These are phyloP conservation scores for Suillus luteus DNA, from an alignment of 768 basidiomycete species.

Conservation along the genomic window DNA sequence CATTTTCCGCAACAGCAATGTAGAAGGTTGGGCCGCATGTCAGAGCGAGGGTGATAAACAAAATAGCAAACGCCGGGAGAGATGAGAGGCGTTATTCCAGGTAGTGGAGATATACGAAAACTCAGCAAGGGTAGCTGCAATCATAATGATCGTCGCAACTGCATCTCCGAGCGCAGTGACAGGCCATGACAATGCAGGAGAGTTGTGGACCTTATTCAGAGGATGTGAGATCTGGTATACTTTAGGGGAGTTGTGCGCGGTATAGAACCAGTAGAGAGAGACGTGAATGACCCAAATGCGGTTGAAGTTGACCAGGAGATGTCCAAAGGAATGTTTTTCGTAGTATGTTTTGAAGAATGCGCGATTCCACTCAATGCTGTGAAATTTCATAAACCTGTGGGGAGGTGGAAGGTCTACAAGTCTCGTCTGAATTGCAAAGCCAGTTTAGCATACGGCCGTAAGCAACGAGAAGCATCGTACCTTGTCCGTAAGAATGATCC, in stretches of 20 bases:
- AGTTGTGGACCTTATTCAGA: constrained; percentile 47
- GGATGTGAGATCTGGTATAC: constrained; percentile 60
- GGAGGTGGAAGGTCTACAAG: constrained; percentile 89
- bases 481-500: constrained; percentile 88
- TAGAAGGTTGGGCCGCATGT: constrained; percentile 95
- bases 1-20: constrained; percentile 80
- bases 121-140: constrained; percentile 89
- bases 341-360: constrained; percentile 99
- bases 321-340: constrained; percentile 95
- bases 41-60: constrained; percentile 85
- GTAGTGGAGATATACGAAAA: constrained; percentile 98
- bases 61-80: constrained; percentile 89
- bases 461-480: constrained; percentile 38
- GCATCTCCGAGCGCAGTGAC: constrained; percentile 94
- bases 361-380: constrained; percentile 93
- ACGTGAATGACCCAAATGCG: constrained; percentile 99
- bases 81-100: constrained; percentile 98
- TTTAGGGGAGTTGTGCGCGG: constrained; percentile 87
- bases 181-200: constrained; percentile 87
- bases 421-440: constrained; percentile 57
- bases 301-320: constrained; percentile 99
- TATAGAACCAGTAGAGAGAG: constrained; percentile 95
- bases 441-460: background rate
- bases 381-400: constrained; percentile 96
- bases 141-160: constrained; percentile 94